Evolutionary conservation across 306 rosid genomes (phyloP), one percentile per base, ranked within the genome.

Genomic region (Sicyos edulis): DNA sequence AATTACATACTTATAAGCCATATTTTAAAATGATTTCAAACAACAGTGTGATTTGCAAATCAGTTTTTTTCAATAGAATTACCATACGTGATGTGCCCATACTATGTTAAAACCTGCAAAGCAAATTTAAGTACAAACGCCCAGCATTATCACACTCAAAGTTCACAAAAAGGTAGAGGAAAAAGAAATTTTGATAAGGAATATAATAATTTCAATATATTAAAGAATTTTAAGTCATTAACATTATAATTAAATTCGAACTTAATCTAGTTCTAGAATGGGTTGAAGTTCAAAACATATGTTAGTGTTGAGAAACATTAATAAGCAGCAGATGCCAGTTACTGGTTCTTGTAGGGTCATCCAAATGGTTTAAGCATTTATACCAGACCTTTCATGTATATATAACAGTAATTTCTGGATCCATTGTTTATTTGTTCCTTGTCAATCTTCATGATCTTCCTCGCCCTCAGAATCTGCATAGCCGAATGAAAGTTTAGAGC

Each of bases 401-500:
- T 14, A 26, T 26, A 49, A 49, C 72, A 68, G 42, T 22, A 49
- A 47, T 24, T 68, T 68, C 44, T 66, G 71, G 13, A 68, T 45
- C 73, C 19, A 40, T 52, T 76, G 81, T 56, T 80, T 78, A 2
- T 32, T 52, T 76, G 81, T 56, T 80, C 79, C 37, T 32, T 52
- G 20, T 90, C 83, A 88, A 78, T 93, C 97, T 84, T 87, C 89
- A 72, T 93, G 96, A n/a, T 88, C 90, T 47, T 92, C 89, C 78
- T 92, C 97, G 34, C 80, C 91, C 84, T 92, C 98, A 20, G 97
- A 88, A 86, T 93, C 98, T 93, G 87, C 82, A 70, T 17, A 62
- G 19, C 10, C 21, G 26, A 24, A n/a, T 51, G 63, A 63, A 37
- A 17, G 34, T 22, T 37, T 50, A 54, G 54, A 54, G 73, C 12